Evolutionary conservation across 805 yeast genomes (phyloP), one percentile per base, ranked within the genome.

Genomic region (Candida chilensis): DNA sequence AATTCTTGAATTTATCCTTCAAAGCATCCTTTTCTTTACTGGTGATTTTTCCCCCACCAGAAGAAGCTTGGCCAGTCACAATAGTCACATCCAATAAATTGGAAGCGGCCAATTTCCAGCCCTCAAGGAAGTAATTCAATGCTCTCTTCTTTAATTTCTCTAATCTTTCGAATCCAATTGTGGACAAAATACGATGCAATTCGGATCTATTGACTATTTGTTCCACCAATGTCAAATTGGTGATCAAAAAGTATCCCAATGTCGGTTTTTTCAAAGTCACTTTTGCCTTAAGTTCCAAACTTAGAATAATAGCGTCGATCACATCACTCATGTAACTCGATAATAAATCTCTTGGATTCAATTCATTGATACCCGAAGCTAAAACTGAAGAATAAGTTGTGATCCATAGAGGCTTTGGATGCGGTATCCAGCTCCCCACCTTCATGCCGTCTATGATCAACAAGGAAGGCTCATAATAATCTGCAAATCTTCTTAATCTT

Each of bases 21-120:
- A 86, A 73, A 29, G 65, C 72, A 32, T 86, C 95, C 38, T 75
- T 73, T 39, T 86, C 95, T 40, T 83, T 81, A n/a, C 75, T 74
- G 27, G 74, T 59, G 38, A 59, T 48, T 39, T 60, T 68, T 27
- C 27, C 16, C 33, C 59, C 51, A 20, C 69, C 71, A 13, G 50
- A 33, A 24, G 71, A 66, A 31, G 64, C 63, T 14, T 69, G 64
- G 16, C 75, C 66, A 25, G 72, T 67, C 18, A 75, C 75, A 10
- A 80, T 75, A 2, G 95, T 81, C 41, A 80, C 81, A 42, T 82
- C 94, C 67, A 90, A 77, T 29, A 90, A 64, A 31, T 73, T 67
- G 15, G 83, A 67, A 3, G 95, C 86, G 16, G 83, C 75, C 34
- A 67, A 67, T 39, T 81, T 80, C 97, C 97, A 90, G 39, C 73